Percentiles rank a stretch among this genome's conserved stretches.
phyloP scores from a whole-genome alignment of 768 basidiomycete species.

The Vishniacozyma victoriae region DNA sequence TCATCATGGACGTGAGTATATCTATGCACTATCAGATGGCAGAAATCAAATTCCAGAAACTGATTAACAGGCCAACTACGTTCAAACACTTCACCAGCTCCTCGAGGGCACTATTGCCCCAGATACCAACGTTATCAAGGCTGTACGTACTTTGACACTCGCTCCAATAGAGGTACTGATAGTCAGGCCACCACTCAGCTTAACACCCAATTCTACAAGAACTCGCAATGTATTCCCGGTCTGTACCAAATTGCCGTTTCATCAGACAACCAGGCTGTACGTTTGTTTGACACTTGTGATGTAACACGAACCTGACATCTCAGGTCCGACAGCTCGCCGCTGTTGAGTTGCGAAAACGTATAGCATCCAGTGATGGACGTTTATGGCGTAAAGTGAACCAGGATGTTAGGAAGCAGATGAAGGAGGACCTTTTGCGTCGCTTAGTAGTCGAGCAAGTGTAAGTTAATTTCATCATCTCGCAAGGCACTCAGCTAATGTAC shows the following conservation, averaged over 20 bases:
- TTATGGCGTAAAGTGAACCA: conserved; percentile 71
- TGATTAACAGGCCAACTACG: conserved; percentile 51
- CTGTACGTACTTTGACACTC: conserved; percentile 55
- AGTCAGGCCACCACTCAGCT: conserved; percentile 79
- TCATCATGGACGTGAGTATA: conserved; percentile 29
- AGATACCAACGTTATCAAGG: conserved; percentile 82
- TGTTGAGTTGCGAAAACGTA: conserved; percentile 91
- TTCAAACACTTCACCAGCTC: conserved; percentile 75
- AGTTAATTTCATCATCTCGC: conserved; percentile 36
- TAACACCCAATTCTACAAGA: conserved; percentile 89
- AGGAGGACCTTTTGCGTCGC: conserved; percentile 69
- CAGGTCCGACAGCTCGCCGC: conserved; percentile 95
- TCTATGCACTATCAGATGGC: neutral
- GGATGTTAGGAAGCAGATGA: conserved; percentile 72
- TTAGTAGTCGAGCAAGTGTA: conserved; percentile 74
- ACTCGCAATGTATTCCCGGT: conserved; percentile 80
- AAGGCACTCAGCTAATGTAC: neutral
- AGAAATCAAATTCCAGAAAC: neutral
- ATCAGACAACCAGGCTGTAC: conserved; percentile 74
- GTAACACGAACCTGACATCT: conserved; percentile 1
- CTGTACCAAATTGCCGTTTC: conserved; percentile 79
- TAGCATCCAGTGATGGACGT: conserved; percentile 68
- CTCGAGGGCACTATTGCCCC: conserved; percentile 78
- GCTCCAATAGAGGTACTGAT: conserved; percentile 5
- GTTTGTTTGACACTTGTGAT: conserved; percentile 46